Evolutionary conservation across 2,329 filamentous ascomycete genomes (phyloP), one percentile per base, ranked within the genome.

Genomic region (Trichophyton schoenleinii): DNA sequence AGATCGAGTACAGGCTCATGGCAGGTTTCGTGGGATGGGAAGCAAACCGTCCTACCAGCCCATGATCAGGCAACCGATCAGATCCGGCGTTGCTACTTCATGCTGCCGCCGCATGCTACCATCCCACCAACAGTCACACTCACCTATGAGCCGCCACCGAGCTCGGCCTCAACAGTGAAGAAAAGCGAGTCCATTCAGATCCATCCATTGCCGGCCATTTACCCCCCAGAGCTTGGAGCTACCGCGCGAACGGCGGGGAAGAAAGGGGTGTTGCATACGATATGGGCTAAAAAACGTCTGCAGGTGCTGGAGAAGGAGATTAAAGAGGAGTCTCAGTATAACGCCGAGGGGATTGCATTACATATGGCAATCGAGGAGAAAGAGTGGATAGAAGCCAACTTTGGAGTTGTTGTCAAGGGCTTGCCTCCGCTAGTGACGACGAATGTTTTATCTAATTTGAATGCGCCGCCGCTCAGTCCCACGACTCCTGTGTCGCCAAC

Each of bases 171-270:
- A 62, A 53, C 72, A 63, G 63, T 68, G 42, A 77, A 72, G 63
- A 74, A 72, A 62, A 68, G 66, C 1, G 73, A 81, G 62, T 74
- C 77, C 1, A 80, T 86, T 69, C 79, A 82, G 48, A 85, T 91
- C 11, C 91, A 91, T 69, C 89, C 90, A 0, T 78, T 95, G 58
- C 91, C 91, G 0, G 91, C 91, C 36, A 92, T 96, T 66, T 96
- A 92, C 69, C 86, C 89, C 0, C 83, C 87, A 0, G 86, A 87
- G 63, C 78, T 95, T 25, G 87, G 87, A 1, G 81, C 82, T 2
- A 86, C 83, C 22, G 83, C 83, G 11, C 79, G 83, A 25, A 78
- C 84, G 18, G 82, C 85, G 0, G 88, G 89, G 5, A 85, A 86
- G 68, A 87, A 89, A 64, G 91, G 91, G 1, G 89, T 95, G 1